A percentile compares a stretch with the other conserved stretches of the same genome.
Evolutionary conservation across 2,329 filamentous ascomycete genomes (phyloP).

Genomic region (Albifimbria verrucaria): DNA sequence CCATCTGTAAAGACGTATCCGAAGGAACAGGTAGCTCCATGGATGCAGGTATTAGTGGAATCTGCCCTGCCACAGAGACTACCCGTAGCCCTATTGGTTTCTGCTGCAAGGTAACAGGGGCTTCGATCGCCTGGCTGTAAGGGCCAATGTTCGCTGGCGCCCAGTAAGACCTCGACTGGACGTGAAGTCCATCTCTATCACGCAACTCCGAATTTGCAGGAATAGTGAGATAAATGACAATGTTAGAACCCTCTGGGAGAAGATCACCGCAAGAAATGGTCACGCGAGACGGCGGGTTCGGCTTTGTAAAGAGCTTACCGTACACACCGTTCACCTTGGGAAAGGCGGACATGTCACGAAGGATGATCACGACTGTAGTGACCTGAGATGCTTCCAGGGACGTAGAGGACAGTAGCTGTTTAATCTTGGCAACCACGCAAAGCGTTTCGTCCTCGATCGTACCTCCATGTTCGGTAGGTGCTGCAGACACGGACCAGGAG

Average conservation of each 20-base stretch:
- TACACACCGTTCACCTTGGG: conserved; percentile 72
- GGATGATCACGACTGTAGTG: conserved; percentile 60
- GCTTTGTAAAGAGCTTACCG: conserved; percentile 66
- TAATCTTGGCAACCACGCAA: conserved; percentile 45
- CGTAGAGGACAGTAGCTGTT: conserved; percentile 30
- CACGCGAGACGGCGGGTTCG: conserved; percentile 82
- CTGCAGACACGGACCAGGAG: conserved; percentile 32
- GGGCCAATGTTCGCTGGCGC: conserved; percentile 96
- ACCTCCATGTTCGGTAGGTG: conserved; percentile 13
- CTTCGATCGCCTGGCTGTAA: conserved; percentile 82
- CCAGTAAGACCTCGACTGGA: conserved; percentile 95
- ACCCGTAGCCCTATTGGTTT: conserved; percentile 23
- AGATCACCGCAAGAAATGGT: conserved; percentile 73
- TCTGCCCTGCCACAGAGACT: conserved; percentile 82
- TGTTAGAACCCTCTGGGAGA: conserved; percentile 57
- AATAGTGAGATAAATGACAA: conserved; percentile 55
- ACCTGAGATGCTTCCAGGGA: conserved; percentile 35
- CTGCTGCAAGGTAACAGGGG: conserved; percentile 26
- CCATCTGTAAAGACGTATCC: conserved; percentile 44
- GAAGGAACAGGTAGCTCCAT: conserved; percentile 59
- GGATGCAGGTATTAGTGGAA: conserved; percentile 75
- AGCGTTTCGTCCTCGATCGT: conserved; percentile 45
- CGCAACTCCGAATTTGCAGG: conserved; percentile 22
- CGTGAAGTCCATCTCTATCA: conserved; percentile 68
- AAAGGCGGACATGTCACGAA: conserved; percentile 81